Conservation (phyloP, 345 rosid genomes). For the Brassica juncea region DNA sequence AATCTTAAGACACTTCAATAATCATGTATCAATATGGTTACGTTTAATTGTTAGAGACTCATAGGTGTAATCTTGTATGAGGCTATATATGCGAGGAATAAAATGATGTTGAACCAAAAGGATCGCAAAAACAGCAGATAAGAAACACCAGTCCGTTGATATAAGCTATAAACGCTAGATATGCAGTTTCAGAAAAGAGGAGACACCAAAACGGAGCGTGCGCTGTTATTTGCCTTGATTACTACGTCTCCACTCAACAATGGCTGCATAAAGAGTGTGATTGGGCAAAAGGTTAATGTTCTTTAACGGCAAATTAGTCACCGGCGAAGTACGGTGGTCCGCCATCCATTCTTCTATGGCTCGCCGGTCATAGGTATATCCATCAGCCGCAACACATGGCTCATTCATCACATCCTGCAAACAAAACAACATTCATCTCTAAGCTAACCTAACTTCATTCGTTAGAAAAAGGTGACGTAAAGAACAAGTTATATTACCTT, state of each 20-base stretch:
- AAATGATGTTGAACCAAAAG: not conserved
- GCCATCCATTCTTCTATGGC: conserved; percentile 77
- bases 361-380: conserved; percentile 72
- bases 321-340: conserved; percentile 60
- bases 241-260: conserved; percentile 63
- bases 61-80: not conserved
- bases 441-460: not conserved
- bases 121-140: not conserved
- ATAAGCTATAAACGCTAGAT: not conserved
- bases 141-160: conserved; percentile 7
- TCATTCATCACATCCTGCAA: conserved; percentile 76
- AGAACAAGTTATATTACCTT: conserved; percentile 48
- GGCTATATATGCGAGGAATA: not conserved
- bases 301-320: conserved; percentile 53
- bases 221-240: conserved; percentile 8
- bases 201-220: conserved; percentile 11
- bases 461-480: conserved; percentile 11
- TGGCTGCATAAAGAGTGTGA: conserved; percentile 65
- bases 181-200: conserved; percentile 4
- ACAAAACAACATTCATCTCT: not conserved
- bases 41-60: not conserved
- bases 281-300: conserved; percentile 63
- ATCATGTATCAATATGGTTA: not conserved
- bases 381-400: conserved; percentile 89
- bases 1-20: not conserved